A percentile compares a stretch with the other conserved stretches of the same genome.
These are phyloP conservation scores for Boehmeria nivea DNA, from an alignment of 306 rosid genomes.

Conservation along the genomic window DNA sequence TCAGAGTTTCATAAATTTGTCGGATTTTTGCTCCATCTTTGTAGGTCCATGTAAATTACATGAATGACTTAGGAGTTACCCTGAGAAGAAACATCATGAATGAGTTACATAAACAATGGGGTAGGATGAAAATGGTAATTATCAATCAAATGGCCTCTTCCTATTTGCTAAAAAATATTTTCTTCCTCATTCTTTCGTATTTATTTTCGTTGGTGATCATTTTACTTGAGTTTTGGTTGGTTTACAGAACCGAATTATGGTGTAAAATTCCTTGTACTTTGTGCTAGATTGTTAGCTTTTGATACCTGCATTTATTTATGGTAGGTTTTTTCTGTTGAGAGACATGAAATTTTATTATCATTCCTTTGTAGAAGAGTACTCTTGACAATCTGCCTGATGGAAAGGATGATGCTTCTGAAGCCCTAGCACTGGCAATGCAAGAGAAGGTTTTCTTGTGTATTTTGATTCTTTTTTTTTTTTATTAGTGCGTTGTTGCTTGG, in stretches of 20 bases:
- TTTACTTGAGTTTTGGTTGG: not conserved
- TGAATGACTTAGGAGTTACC: too few relatives aligned
- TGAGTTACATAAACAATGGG: too few relatives aligned
- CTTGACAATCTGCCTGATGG: constrained; percentile 31
- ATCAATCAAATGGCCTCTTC: not conserved
- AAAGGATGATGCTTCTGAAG: constrained; percentile 47
- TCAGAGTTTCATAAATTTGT: not conserved
- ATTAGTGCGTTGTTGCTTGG: too few relatives aligned
- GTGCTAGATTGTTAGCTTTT: not conserved
- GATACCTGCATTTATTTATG: not conserved
- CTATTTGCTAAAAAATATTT: too few relatives aligned
- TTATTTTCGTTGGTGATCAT: too few relatives aligned
- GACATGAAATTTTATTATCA: constrained; percentile 10
- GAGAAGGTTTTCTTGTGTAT: constrained; percentile 58
- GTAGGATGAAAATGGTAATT: not conserved
- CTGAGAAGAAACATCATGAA: too few relatives aligned
- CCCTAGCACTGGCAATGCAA: constrained; percentile 76
- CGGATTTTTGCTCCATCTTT: not conserved
- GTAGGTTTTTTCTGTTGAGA: not conserved
- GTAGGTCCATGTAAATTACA: not conserved
- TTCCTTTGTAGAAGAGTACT: constrained; percentile 35
- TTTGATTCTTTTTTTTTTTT: not conserved
- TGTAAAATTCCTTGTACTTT: not conserved
- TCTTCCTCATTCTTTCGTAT: too few relatives aligned
- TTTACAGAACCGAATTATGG: not conserved